Evolutionary conservation across 371 early-diverging fungal genomes (phyloP).

Genomic region (Massospora cicadina): DNA sequence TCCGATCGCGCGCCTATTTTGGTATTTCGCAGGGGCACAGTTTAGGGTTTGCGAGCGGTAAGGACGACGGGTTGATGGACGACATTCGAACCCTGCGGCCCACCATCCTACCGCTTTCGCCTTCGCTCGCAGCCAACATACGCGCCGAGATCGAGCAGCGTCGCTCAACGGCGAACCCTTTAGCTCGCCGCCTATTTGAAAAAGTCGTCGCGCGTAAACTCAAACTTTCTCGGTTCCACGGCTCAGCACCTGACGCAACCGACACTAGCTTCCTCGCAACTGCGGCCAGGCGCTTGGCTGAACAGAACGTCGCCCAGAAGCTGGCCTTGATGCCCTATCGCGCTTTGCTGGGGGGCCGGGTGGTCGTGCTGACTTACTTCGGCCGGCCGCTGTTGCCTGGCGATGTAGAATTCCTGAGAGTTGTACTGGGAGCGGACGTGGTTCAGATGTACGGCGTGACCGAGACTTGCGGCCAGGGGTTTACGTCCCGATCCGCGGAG

Average conservation of each 20-base stretch:
- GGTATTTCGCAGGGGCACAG: background rate
- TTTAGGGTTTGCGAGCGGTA: background rate
- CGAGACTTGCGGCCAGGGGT: conserved; percentile 48
- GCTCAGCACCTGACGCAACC: background rate
- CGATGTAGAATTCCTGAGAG: background rate
- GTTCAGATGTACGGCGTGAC: conserved; percentile 62
- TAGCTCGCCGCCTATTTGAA: background rate
- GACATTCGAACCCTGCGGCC: conserved; percentile 5
- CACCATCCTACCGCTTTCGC: background rate
- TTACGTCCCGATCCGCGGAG: conserved; percentile 26
- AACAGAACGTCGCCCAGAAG: background rate
- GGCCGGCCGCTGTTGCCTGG: background rate
- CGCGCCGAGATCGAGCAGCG: background rate
- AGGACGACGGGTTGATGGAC: background rate
- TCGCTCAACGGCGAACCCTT: background rate
- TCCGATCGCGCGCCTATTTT: background rate
- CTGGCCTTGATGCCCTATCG: background rate
- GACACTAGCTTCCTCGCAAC: background rate
- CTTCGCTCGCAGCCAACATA: background rate
- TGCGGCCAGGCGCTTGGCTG: background rate
- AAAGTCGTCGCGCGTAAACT: background rate
- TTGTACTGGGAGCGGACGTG: background rate
- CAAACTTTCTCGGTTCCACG: background rate
- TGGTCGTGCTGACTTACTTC: background rate
- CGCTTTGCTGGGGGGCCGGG: background rate